Base-by-base conservation (phyloP, 2,329 filamentous ascomycete species). In the Fonsecaea erecta region DNA sequence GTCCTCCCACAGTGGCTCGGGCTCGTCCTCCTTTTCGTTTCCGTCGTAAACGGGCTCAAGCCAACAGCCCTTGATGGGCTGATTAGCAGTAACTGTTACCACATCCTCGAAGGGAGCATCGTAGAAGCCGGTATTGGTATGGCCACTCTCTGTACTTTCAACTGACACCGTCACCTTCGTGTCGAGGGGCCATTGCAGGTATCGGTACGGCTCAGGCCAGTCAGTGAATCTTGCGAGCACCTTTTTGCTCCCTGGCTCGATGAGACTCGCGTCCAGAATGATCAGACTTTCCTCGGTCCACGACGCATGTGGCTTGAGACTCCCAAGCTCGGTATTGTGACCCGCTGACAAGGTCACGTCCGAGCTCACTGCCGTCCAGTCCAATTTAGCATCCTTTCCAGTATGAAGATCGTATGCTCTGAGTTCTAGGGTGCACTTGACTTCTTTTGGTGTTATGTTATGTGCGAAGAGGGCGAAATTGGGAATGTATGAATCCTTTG, bases 191-290 rank as follows among this genome's bases (percentile, higher is more conserved):
- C 85, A 80, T 64, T 83, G 78, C 12, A 86, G 79, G 71, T 86
- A 85, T 74, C 85, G 85, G 71, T 85, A 80, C 37, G 84, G 84
- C 71, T 86, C 84, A 3, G 84, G 84, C 84, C 84, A 86, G 73
- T 86, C 84, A 3, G 83, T 77, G 67, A 86, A 83, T 58, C 84
- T 78, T 12, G 83, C 81, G 2, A 84, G 78, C 11, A 85, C 67
- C 61, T 80, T 72, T 18, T 78, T 79, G 46, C 81, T 32, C 77
- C 74, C 9, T n/a, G 28, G n/a, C 12, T 63, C 61, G 7, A 58
- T 5, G 2, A 63, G 53, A 8, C 14, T 52, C 0, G 54, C 54
- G 6, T 48, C 34, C 2, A 63, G 61, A n/a, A 63, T 58, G n/a
- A 58, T 43, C 37, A 63, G 40, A n/a, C 43, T 63, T 24, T 63